A percentile compares a stretch with the other conserved stretches of the same genome.
phyloP scores from a whole-genome alignment of 2,329 filamentous ascomycete species.

The Apiospora arundinis region DNA sequence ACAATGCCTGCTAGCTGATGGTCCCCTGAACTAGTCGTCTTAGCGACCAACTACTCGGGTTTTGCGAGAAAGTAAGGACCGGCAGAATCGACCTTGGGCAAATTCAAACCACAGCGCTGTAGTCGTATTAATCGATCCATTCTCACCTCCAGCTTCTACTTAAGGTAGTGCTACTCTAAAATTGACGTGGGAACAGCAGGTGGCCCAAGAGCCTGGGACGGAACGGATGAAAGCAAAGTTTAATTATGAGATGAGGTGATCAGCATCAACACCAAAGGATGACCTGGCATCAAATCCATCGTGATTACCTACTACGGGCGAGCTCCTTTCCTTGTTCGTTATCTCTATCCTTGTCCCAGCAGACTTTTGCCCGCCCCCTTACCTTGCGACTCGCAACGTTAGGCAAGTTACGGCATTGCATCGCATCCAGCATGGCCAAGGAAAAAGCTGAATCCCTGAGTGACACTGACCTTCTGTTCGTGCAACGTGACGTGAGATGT shows the following conservation, averaged over 20 bases:
- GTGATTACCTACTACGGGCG: background rate
- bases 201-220: background rate
- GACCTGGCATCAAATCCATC: background rate
- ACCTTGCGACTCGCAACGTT: background rate
- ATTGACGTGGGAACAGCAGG: background rate
- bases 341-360: background rate
- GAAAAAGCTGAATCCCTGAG: background rate
- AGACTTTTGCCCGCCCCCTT: background rate
- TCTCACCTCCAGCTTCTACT: background rate
- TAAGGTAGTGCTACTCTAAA: background rate
- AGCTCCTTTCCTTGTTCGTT: background rate
- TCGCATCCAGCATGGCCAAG: background rate
- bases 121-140: too few relatives aligned
- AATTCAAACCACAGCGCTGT: background rate
- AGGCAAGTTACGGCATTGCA: background rate
- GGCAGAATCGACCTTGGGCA: background rate
- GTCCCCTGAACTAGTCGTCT: background rate
- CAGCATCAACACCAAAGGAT: background rate
- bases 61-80: background rate
- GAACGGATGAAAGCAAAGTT: background rate
- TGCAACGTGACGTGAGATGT: background rate
- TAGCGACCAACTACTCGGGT: background rate
- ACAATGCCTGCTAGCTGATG: background rate
- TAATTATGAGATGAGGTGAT: background rate
- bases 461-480: slow-evolving; percentile 14